Base-by-base conservation (phyloP, 129 eudicot species). In the Helianthus tuberosus region DNA sequence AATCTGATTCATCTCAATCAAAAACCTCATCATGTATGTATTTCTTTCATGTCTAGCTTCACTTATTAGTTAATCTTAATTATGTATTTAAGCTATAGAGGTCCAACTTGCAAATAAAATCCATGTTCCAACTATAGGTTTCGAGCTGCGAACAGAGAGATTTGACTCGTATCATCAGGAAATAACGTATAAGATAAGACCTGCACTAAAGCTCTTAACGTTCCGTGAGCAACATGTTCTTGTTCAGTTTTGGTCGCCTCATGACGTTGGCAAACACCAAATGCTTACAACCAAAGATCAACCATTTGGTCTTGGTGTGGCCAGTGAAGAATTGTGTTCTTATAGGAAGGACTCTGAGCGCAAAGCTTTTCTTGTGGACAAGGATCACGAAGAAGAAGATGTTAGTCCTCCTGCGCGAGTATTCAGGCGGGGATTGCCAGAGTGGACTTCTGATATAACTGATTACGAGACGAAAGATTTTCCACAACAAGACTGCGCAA, bases 1-100 rank as follows among this genome's bases (percentile, higher is more conserved):
- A 9, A 41, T 64, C 69, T 64, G 51, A 3, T 47, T 41, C 69
- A 5, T 64, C 69, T 64, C 51, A 16, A 64, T 43, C 52, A n/a
- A n/a, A n/a, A n/a, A n/a, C n/a, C n/a, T n/a, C 8, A 15, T 11
- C 4, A 15, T 11, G 52, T 64, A 64, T 23, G 29, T n/a, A 3
- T 20, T 17, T 62, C 47, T 14, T 62, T 62, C 47, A 62, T 62
- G 2, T 35, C 47, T 35, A 62, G 57, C 17, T 48, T 10, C 44
- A 39, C n/a, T n/a, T n/a, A n/a, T n/a, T n/a, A n/a, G n/a, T n/a
- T n/a, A n/a, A n/a, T n/a, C n/a, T 39, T 3, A 39, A 1, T 39
- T 39, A 39, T 39, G 29, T 25, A 2, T 2, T 25, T 25, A 25
- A 25, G 2, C 29, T 0, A 25, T 1, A 25, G 29, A 25, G 2